Base-by-base conservation (phyloP, 2,329 filamentous ascomycete species). In the Venturiaceae sp. region DNA sequence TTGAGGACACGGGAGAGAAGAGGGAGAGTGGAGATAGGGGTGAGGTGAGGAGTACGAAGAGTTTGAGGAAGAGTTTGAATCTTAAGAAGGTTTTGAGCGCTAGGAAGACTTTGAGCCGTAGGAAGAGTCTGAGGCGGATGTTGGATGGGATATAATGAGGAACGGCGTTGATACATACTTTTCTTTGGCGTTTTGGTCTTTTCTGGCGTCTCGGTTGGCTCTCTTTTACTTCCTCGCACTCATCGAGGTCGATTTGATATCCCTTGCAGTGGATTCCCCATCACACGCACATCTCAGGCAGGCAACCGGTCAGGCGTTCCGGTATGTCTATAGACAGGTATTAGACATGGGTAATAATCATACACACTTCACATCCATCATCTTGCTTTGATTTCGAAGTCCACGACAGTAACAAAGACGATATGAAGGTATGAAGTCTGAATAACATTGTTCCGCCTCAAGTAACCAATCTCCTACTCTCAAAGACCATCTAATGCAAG, bases 401-500 rank as follows among this genome's bases (percentile, higher is more conserved):
- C 36, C 36, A 39, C 36, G n/a, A 39, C 36, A 39, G n/a, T 39
- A 39, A n/a, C 36, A 39, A n/a, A n/a, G n/a, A n/a, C n/a, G n/a
- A n/a, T n/a, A n/a, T n/a, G 41, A 14, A 13, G 41, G 30, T 13
- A 47, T n/a, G 44, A 50, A 23, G 44, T 50, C 44, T 30, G 30
- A 30, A 50, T 50, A 50, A 50, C 44, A 19, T 14, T 46, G 26
- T 47, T 26, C 14, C 16, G 11, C 23, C 4, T 47, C 9, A 11
- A 9, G 6, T 26, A 16, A 14, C 23, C 41, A 26, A 47, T 47
- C 11, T 47, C 41, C 23, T 30, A 23, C 44, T n/a, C n/a, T n/a
- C n/a, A n/a, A n/a, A n/a, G n/a, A n/a, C n/a, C 44, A 30, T 50
- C 44, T 50, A 50, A 50, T 50, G 44, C 44, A 30, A 50, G 44